These are phyloP conservation scores for Planoprotostelium fungivorum DNA, from an alignment of 78 protist species.

Conservation along the genomic window DNA sequence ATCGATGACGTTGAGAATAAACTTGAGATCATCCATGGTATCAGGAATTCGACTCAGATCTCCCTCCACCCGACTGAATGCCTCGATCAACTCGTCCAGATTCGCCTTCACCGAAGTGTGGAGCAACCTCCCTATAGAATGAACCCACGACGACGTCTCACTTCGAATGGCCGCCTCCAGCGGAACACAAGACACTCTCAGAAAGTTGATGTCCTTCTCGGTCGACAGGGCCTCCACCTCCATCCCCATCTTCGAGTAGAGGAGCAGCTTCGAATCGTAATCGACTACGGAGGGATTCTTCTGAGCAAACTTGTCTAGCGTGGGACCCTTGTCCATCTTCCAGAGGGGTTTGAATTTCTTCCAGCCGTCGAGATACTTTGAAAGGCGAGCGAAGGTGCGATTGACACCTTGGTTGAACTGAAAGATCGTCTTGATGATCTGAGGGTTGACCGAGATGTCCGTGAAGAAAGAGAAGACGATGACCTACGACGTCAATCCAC, in stretches of 20 bases:
- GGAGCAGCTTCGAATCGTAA: conserved; percentile 23
- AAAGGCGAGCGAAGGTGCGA: background rate
- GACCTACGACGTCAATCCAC: background rate
- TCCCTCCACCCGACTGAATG: background rate
- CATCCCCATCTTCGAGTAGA: conserved; percentile 14
- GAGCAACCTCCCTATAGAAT: conserved; percentile 24
- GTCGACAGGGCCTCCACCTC: background rate
- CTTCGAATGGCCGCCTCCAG: conserved; percentile 16
- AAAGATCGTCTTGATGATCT: background rate
- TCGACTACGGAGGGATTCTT: conserved; percentile 19
- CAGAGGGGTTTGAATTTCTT: conserved; percentile 59
- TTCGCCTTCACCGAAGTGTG: background rate
- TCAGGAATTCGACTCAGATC: conserved; percentile 40
- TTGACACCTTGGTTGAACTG: background rate
- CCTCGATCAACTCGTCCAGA: conserved; percentile 7
- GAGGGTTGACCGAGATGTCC: conserved; percentile 16
- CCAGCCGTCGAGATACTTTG: conserved; percentile 16
- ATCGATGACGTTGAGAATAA: conserved; percentile 47
- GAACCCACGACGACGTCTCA: conserved; percentile 37
- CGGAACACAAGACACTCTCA: conserved; percentile 18
- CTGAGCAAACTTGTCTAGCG: conserved; percentile 23
- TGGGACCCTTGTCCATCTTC: conserved; percentile 39
- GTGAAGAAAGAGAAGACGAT: background rate
- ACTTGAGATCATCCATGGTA: conserved; percentile 69
- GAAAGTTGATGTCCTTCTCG: conserved; percentile 39